Percentiles rank a stretch among this genome's conserved stretches.
These are phyloP conservation scores for Euphorbia peplus DNA, from an alignment of 345 rosid genomes.

Conservation along the genomic window DNA sequence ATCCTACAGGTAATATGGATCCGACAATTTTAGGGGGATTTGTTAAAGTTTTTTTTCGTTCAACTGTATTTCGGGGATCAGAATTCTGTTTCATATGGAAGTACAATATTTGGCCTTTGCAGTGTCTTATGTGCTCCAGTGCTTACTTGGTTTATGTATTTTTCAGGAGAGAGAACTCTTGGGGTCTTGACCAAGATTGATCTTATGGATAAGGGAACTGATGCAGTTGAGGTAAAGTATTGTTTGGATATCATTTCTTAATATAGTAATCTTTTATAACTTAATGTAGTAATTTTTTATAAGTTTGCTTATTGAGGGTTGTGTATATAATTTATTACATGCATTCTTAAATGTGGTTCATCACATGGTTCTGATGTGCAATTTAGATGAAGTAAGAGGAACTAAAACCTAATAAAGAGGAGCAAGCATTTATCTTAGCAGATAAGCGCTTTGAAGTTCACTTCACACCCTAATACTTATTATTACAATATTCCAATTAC, in stretches of 20 bases:
- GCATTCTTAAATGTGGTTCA: not conserved
- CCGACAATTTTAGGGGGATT: not conserved
- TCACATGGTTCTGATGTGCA: not conserved
- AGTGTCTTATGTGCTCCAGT: not conserved
- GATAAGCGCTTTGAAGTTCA: not conserved
- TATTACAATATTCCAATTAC: not conserved
- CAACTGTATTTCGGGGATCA: not conserved
- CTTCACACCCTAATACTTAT: not conserved
- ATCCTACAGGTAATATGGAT: constrained; percentile 71
- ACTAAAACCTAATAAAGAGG: not conserved
- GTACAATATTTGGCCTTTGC: not conserved
- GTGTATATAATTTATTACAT: not conserved
- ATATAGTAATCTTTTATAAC: not conserved
- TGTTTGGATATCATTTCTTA: not conserved
- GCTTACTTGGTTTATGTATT: constrained; percentile 7
- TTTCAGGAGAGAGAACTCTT: constrained; percentile 89
- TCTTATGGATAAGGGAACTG: constrained; percentile 99
- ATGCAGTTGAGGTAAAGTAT: constrained; percentile 83
- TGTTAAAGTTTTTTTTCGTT: not conserved
- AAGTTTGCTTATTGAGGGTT: not conserved
- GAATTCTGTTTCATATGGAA: not conserved
- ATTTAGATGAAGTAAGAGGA: not conserved
- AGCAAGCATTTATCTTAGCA: not conserved
- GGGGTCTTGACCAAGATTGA: constrained; percentile 99
- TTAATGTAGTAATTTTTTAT: not conserved